Evolutionary conservation across 352 stramenopile genomes (phyloP), one percentile per base, ranked within the genome.

Genomic region (Pythium insidiosum): DNA sequence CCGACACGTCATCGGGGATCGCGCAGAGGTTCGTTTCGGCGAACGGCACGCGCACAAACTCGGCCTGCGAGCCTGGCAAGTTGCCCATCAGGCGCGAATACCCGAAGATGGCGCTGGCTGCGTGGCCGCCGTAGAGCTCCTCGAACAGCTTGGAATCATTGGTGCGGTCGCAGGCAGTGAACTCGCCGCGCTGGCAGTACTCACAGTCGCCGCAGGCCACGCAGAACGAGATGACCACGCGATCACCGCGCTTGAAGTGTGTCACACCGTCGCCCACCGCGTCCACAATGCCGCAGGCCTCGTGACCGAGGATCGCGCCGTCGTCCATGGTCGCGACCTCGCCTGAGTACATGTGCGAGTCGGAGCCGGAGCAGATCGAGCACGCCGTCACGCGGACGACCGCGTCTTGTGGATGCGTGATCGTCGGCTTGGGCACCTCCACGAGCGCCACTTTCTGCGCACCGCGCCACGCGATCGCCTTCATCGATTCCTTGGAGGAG

Each of bases 1-100:
- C 57, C 15, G 63, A 34, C 37, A 71, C 38, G 7, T 43, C 41
- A 3, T 50, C 31, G 10, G 58, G 62, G 7, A 73, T 50, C 15
- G 36, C 42, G 21, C 55, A 57, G 10, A 54, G 51, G 42, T 70
- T 76, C 13, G 50, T 42, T 16, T 73, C 66, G 3, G 52, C 66
- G 36, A 73, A 63, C 10, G 66, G 66, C 18, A 76, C 63, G 20
- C 61, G 55, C 28, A 76, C 51, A 25, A 47, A 73, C 54, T 76
- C 62, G 15, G 66, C 66, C 36, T 76, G 66, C 11, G 45, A 69
- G 12, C 66, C 66, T 15, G 62, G 62, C n/a, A 73, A 26, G 18
- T 62, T 56, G n/a, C 56, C 59, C n/a, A n/a, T n/a, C n/a, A n/a
- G n/a, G n/a, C n/a, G n/a, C n/a, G n/a, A n/a, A n/a, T n/a, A n/a